These are phyloP conservation scores for Rubus parviflorus DNA, from an alignment of 306 rosid genomes.

Conservation along the genomic window DNA sequence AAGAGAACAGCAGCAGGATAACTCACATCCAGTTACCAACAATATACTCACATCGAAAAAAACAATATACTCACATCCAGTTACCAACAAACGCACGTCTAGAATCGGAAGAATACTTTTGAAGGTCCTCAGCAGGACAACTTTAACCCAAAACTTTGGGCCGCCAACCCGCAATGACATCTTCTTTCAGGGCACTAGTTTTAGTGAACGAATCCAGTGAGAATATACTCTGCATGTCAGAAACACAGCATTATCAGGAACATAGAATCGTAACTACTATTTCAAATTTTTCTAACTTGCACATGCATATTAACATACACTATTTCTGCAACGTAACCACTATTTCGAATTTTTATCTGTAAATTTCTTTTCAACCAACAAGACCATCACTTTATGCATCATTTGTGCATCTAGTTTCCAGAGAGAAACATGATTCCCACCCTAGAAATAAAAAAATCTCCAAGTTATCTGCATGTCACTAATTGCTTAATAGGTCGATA, in stretches of 20 bases:
- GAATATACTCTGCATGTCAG: constrained; percentile 58
- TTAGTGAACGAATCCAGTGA: constrained; percentile 74
- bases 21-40: background rate
- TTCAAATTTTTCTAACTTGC: too few species aligned
- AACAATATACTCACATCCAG: too few species aligned
- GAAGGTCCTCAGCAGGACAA: background rate
- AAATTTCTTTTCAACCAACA: background rate
- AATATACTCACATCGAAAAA: too few species aligned
- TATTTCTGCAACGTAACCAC: background rate
- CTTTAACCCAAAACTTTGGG: constrained; percentile 75
- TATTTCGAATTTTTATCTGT: background rate
- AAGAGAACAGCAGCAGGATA: background rate
- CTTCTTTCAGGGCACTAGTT: constrained; percentile 71
- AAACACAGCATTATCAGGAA: constrained; percentile 28
- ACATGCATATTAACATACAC: background rate
- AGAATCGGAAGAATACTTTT: too few species aligned
- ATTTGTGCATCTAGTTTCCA: background rate
- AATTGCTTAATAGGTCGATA: background rate
- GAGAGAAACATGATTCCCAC: background rate
- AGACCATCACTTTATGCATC: background rate
- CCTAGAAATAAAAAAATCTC: background rate
- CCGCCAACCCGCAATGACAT: constrained; percentile 95
- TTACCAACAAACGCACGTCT: too few species aligned
- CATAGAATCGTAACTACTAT: background rate
- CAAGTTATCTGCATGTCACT: background rate